A percentile compares a stretch with the other conserved stretches of the same genome.
Conservation (phyloP, 2,329 filamentous ascomycete genomes). For the Cryphonectria carpinicola region DNA sequence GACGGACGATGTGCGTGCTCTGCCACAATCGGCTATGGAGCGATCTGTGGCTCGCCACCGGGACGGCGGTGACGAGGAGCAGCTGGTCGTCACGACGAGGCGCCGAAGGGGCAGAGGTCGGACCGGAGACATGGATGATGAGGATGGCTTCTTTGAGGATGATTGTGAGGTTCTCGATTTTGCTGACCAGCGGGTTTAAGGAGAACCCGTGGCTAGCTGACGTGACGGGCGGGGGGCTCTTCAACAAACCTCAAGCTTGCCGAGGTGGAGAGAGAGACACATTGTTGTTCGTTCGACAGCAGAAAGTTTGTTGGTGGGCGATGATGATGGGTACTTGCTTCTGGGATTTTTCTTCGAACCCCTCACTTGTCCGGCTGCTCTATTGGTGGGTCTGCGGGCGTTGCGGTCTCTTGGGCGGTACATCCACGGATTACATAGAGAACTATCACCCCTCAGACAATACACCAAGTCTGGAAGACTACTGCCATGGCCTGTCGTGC, state of each 20-base stretch:
- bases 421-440: conserved; percentile 26
- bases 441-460: conserved; percentile 26
- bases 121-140: conserved; percentile 58
- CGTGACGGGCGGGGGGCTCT: conserved; percentile 13
- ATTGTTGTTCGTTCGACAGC: conserved; percentile 25
- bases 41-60: conserved; percentile 51
- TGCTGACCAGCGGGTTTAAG: conserved; percentile 69
- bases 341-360: conserved; percentile 19
- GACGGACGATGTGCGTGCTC: conserved; percentile 60
- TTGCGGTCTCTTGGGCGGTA: conserved; percentile 26
- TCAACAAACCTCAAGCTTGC: conserved; percentile 14
- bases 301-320: conserved; percentile 25
- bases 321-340: conserved; percentile 28
- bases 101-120: conserved; percentile 64
- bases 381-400: conserved; percentile 19
- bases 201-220: conserved; percentile 11
- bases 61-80: conserved; percentile 66
- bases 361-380: conserved; percentile 20
- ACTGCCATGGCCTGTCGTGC: neutral
- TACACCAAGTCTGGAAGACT: conserved; percentile 19
- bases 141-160: conserved; percentile 87
- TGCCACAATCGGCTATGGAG: conserved; percentile 68
- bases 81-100: conserved; percentile 82
- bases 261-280: conserved; percentile 1
- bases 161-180: conserved; percentile 92